Evolutionary conservation across 2,329 filamentous ascomycete species (phyloP).

Genomic region (Piedraia hortae): DNA sequence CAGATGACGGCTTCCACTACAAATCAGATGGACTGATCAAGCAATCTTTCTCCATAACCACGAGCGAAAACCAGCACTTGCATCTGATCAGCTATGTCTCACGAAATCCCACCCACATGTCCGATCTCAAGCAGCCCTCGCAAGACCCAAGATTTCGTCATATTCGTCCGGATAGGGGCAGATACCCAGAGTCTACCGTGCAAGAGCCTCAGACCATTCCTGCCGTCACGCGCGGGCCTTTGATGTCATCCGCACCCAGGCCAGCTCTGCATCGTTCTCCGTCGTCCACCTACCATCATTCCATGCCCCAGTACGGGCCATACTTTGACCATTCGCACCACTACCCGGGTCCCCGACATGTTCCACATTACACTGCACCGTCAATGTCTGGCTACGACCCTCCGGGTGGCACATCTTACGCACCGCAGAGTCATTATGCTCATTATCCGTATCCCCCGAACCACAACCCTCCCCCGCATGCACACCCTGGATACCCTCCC

Average conservation of each 20-base stretch:
- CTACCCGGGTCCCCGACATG: slow-evolving; percentile 8
- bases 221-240: slow-evolving; percentile 49
- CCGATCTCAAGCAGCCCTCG: slow-evolving; percentile 54
- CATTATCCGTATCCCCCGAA: slow-evolving; percentile 8
- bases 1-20: slow-evolving; percentile 82
- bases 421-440: slow-evolving; percentile 5
- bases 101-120: slow-evolving; percentile 42
- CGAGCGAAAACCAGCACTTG: slow-evolving; percentile 64
- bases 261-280: slow-evolving; percentile 21
- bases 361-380: slow-evolving; percentile 12
- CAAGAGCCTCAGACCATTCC: slow-evolving; percentile 61
- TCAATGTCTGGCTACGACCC: too few species aligned
- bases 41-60: slow-evolving; percentile 98
- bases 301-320: slow-evolving; percentile 12
- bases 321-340: slow-evolving; percentile 11
- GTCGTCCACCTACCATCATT: slow-evolving; percentile 16
- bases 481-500: slow-evolving; percentile 13
- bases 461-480: slow-evolving; percentile 16
- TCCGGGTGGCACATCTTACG: slow-evolving; percentile 12
- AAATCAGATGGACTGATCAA: slow-evolving; percentile 97
- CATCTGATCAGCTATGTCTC: slow-evolving; percentile 96
- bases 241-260: slow-evolving; percentile 29
- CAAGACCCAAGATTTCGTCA: slow-evolving; percentile 53
- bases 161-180: slow-evolving; percentile 69
- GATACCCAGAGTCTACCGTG: slow-evolving; percentile 90